Evolutionary conservation across 441 rosid species (phyloP).

Genomic region (Mallotus repandus): DNA sequence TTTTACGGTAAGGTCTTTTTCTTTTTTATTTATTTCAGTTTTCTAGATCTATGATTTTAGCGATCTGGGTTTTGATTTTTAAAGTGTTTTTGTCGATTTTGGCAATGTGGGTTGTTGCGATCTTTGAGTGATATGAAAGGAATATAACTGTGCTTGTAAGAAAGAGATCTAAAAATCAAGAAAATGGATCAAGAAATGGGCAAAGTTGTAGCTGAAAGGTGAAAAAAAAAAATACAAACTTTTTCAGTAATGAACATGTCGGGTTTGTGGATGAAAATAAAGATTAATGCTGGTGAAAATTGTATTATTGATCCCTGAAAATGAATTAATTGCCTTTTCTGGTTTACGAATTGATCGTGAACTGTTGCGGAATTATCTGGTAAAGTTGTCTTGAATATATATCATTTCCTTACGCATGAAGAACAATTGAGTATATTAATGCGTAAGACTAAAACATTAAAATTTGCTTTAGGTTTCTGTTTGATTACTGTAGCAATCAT

Average conservation of each 20-base stretch:
- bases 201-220: background rate
- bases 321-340: background rate
- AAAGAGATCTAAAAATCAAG: background rate
- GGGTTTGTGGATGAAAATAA: too few relatives aligned
- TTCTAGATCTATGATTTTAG: constrained; percentile 5
- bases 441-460: too few relatives aligned
- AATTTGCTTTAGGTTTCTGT: too few relatives aligned
- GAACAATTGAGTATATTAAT: too few relatives aligned
- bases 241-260: background rate
- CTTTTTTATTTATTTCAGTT: background rate
- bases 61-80: background rate
- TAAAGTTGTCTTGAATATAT: too few relatives aligned
- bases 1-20: constrained; percentile 3
- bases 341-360: background rate
- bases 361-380: background rate
- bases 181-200: constrained; percentile 1
- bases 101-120: background rate
- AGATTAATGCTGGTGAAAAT: background rate
- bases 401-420: too few relatives aligned
- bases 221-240: background rate
- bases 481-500: too few relatives aligned
- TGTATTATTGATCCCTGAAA: background rate
- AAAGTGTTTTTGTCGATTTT: background rate
- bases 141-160: background rate
- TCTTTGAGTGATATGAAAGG: background rate